A percentile compares a stretch with the other conserved stretches of the same genome.
Conservation (phyloP, 768 basidiomycete genomes). For the Tylopilus subfusipes region DNA sequence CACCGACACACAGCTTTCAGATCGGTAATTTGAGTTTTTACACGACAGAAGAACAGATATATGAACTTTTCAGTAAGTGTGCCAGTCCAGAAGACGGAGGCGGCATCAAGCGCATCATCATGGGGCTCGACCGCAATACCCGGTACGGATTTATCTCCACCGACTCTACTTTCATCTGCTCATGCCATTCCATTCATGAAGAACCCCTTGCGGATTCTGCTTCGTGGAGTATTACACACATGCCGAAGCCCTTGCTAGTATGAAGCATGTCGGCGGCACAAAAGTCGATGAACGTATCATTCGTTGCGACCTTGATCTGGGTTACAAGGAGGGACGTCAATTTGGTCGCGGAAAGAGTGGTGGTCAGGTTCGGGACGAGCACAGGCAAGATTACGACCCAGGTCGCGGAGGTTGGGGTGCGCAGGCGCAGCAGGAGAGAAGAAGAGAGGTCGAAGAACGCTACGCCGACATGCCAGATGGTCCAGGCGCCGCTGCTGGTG, state of each 20-base stretch:
- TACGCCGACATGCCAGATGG: conserved; percentile 80
- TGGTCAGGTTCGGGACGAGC: conserved; percentile 95
- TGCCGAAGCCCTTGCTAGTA: conserved; percentile 84
- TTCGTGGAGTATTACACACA: conserved; percentile 97
- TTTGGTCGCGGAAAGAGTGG: conserved; percentile 97
- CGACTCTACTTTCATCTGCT: neutral
- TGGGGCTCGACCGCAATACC: conserved; percentile 90
- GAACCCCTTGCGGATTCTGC: conserved; percentile 93
- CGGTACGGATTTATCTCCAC: conserved; percentile 46
- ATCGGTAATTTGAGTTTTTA: conserved; percentile 92
- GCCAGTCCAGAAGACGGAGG: conserved; percentile 82
- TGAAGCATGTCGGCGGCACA: conserved; percentile 95
- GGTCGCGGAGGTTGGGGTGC: conserved; percentile 96
- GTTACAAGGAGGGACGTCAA: conserved; percentile 94
- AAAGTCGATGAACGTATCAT: conserved; percentile 99
- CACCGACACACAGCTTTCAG: conserved; percentile 36
- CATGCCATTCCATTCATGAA: conserved; percentile 29
- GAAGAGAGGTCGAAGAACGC: conserved; percentile 81
- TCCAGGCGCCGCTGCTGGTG: conserved; percentile 76
- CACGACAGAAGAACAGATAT: conserved; percentile 95
- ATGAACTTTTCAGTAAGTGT: conserved; percentile 89
- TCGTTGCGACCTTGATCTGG: conserved; percentile 94
- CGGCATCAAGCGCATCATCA: conserved; percentile 90
- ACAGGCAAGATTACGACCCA: conserved; percentile 93
- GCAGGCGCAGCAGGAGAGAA: conserved; percentile 75